Base-by-base conservation (phyloP, 2,329 filamentous ascomycete species). In the Huntiella savannae region DNA sequence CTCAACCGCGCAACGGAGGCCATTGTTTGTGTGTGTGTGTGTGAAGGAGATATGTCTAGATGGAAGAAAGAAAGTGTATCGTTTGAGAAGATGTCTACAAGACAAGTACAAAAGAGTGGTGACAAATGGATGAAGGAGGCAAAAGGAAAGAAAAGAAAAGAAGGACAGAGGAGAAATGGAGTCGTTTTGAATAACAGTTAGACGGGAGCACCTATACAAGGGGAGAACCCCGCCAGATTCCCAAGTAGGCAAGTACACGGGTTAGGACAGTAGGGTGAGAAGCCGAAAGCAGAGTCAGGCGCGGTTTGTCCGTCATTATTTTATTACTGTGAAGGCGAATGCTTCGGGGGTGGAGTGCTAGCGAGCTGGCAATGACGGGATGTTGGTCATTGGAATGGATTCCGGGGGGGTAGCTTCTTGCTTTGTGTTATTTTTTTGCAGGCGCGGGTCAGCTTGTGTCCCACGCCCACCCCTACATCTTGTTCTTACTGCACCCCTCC, bases 1-100 rank as follows among this genome's bases (percentile, higher is more conserved):
- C 80, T 77, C 60, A 93, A 66, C 71, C 84, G 81, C 62, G 91
- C 68, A 62, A 83, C 74, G 60, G 84, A 77, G 62, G 85, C 81
- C 84, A 94, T 94, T 67, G 67, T 74, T 60, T 44, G 49, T 42
- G 45, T 51, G 43, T 58, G 50, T 53, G 47, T 53, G 52, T 45
- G 50, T 46, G 53, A 54, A 52, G 54, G 51, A 57, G 57, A 52
- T 46, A 47, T 47, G 28, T 13, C 40, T 43, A 33, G n/a, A 35
- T 16, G 13, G 35, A 40, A 45, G 44, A n/a, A 7, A 46, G 22
- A 12, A 48, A 44, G 35, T 17, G 34, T 16, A 46, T 22, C 12
- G n/a, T 46, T 6, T 44, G 17, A 35, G 41, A 43, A 37, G 45
- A 42, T 17, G 15, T 16, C 17, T 11, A 22, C 19, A 39, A 37